phyloP scores from a whole-genome alignment of 2,329 filamentous ascomycete species.

The Fusarium cicatricum region DNA sequence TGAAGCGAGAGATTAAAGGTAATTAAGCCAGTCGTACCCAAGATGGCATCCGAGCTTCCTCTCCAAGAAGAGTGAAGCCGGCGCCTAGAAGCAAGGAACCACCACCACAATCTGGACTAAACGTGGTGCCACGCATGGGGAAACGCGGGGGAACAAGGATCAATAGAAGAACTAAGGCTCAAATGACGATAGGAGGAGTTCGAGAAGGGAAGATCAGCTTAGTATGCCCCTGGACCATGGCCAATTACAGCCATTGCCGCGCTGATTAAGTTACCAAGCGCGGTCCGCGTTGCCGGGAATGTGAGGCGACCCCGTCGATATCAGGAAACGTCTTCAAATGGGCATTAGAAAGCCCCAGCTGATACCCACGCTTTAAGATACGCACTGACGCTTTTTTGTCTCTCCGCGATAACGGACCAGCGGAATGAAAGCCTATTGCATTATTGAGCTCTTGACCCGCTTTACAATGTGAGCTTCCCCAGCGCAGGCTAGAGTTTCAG shows the following conservation, averaged over 20 bases:
- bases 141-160: slow-evolving; percentile 19
- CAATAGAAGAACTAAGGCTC: background rate
- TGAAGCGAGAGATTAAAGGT: background rate
- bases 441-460: slow-evolving; percentile 1
- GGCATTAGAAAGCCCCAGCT: background rate
- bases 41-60: slow-evolving; percentile 1
- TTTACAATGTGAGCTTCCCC: background rate
- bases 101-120: background rate
- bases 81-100: slow-evolving; percentile 1
- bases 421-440: slow-evolving; percentile 1
- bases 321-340: background rate
- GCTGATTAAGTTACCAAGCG: slow-evolving; percentile 16
- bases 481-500: background rate
- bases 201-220: background rate
- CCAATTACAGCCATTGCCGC: slow-evolving; percentile 15
- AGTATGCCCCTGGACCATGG: background rate
- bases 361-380: slow-evolving; percentile 3
- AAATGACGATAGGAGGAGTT: slow-evolving; percentile 1
- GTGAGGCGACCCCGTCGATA: background rate
- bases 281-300: slow-evolving; percentile 13
- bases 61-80: background rate
- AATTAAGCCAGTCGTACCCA: background rate
- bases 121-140: slow-evolving; percentile 5
- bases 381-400: slow-evolving; percentile 1
- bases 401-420: background rate